A percentile compares a stretch with the other conserved stretches of the same genome.
These are phyloP conservation scores for Scleroderma citrinum DNA, from an alignment of 768 basidiomycete genomes.

Conservation along the genomic window DNA sequence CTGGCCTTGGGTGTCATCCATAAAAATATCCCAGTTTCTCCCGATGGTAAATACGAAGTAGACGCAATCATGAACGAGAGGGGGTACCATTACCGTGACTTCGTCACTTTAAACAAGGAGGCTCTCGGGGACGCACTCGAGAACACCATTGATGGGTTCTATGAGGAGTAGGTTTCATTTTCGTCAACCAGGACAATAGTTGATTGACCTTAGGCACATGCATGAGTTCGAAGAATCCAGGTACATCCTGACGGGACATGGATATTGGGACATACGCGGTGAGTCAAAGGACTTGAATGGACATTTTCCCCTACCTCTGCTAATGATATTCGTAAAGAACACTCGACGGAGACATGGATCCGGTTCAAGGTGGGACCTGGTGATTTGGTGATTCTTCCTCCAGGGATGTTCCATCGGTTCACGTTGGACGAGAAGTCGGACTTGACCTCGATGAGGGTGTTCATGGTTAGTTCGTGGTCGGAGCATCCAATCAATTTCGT, in stretches of 20 bases:
- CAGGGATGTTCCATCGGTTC: slow-evolving; percentile 94
- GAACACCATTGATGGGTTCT: slow-evolving; percentile 75
- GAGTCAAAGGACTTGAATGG: no score
- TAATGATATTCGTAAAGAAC: no score
- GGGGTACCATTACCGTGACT: slow-evolving; percentile 81
- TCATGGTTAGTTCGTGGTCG: slow-evolving; percentile 52
- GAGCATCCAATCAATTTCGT: neutral
- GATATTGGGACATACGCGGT: no score
- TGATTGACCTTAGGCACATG: slow-evolving; percentile 69
- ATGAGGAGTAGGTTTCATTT: slow-evolving; percentile 57
- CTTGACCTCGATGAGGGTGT: slow-evolving; percentile 76
- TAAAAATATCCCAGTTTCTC: slow-evolving; percentile 60
- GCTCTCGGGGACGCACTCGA: slow-evolving; percentile 83
- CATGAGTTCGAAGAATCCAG: slow-evolving; percentile 97
- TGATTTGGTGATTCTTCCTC: slow-evolving; percentile 82
- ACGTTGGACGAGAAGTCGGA: slow-evolving; percentile 70
- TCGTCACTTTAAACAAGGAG: slow-evolving; percentile 69
- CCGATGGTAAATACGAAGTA: slow-evolving; percentile 36
- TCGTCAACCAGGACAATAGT: neutral
- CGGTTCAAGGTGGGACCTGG: slow-evolving; percentile 69
- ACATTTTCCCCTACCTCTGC: no score
- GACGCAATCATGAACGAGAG: slow-evolving; percentile 61
- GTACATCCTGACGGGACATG: no score
- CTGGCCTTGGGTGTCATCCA: slow-evolving; percentile 58
- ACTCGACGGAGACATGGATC: slow-evolving; percentile 71